Evolutionary conservation across 2,329 filamentous ascomycete species (phyloP).

Genomic region (Fusarium sp.): DNA sequence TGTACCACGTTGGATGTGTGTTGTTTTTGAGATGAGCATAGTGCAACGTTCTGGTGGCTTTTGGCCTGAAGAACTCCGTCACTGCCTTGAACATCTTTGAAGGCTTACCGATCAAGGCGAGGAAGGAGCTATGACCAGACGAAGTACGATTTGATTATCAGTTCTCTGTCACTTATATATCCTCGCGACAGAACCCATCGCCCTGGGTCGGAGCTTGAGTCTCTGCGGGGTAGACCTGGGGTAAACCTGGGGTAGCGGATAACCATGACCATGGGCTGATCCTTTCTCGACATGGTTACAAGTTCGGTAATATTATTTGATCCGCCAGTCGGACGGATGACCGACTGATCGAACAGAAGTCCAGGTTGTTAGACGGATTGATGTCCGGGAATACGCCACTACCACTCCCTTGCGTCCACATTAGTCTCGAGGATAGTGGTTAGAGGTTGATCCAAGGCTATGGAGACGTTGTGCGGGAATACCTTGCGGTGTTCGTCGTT

Average conservation of each 20-base stretch:
- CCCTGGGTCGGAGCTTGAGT: not conserved
- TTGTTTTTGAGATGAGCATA: constrained; percentile 28
- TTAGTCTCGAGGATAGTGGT: rapidly evolving
- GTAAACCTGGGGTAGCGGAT: constrained; percentile 23
- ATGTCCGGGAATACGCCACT: not conserved
- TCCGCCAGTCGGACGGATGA: not conserved
- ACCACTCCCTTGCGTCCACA: not conserved
- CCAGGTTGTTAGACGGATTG: not conserved
- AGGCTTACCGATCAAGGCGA: no score
- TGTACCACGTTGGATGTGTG: constrained; percentile 25
- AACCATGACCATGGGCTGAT: not conserved
- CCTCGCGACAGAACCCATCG: not conserved
- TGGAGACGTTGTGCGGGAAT: rapidly evolving
- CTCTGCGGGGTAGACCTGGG: constrained; percentile 13
- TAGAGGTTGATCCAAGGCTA: rapidly evolving
- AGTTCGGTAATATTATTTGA: not conserved
- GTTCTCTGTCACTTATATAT: not conserved
- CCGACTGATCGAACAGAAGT: not conserved
- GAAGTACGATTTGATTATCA: rapidly evolving
- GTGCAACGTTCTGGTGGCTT: constrained; percentile 16
- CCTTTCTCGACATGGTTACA: not conserved
- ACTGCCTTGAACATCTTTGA: constrained; percentile 9
- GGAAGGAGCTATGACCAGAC: not conserved
- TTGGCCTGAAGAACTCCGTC: constrained; percentile 17
- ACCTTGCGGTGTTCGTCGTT: rapidly evolving